Evolutionary conservation across 306 rosid species (phyloP).

Genomic region (Cucurbita moschata): DNA sequence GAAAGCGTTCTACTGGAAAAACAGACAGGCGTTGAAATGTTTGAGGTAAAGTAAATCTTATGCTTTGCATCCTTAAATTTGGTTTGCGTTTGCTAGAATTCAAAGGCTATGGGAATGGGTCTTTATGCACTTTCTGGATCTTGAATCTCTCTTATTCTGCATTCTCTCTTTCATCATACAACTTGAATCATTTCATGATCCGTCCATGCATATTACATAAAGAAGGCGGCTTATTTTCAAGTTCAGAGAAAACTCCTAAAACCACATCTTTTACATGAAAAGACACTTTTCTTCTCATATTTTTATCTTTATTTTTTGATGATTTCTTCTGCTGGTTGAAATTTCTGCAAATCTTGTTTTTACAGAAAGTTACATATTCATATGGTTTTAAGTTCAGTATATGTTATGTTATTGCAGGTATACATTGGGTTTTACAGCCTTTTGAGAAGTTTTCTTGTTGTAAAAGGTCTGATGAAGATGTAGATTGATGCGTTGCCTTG

Average conservation of each 20-base stretch:
- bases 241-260: not conserved
- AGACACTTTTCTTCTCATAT: not conserved
- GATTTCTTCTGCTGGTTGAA: too few species aligned
- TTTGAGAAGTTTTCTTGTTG: not conserved
- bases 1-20: constrained; percentile 65
- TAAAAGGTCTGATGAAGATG: constrained; percentile 1
- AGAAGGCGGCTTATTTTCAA: not conserved
- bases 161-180: not conserved
- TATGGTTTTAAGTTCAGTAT: not conserved
- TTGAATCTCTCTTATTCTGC: not conserved
- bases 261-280: not conserved
- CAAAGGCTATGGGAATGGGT: not conserved
- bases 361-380: not conserved
- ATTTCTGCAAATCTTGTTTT: too few species aligned
- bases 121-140: not conserved
- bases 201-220: not conserved
- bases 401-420: not conserved
- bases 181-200: not conserved
- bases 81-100: not conserved
- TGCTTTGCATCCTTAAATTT: not conserved
- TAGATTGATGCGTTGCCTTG: not conserved
- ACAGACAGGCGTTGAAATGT: constrained; percentile 50
- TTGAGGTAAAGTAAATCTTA: constrained; percentile 19
- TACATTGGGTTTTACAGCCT: not conserved
- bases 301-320: too few species aligned